Evolutionary conservation across 345 rosid genomes (phyloP).

Genomic region (Pugionium dolabratum): DNA sequence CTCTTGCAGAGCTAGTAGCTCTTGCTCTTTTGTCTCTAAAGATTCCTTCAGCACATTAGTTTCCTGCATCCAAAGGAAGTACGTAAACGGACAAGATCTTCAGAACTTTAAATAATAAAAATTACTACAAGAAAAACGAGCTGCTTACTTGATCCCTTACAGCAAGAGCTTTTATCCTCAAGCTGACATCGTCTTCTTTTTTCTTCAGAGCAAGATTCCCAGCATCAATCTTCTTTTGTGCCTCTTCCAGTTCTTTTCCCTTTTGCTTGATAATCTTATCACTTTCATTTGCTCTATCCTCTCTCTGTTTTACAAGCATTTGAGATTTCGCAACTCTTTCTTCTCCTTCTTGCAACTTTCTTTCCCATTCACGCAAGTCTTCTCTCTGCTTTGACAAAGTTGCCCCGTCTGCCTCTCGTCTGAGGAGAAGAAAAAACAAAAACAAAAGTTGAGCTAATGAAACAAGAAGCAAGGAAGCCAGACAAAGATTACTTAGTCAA

Average conservation of each 20-base stretch:
- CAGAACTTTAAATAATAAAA: background rate
- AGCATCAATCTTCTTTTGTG: constrained; percentile 70
- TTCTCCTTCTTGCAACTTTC: constrained; percentile 82
- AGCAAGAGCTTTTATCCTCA: constrained; percentile 58
- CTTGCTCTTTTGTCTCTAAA: constrained; percentile 64
- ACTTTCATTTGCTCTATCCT: constrained; percentile 83
- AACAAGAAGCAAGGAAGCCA: background rate
- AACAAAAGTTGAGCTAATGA: constrained; percentile 4
- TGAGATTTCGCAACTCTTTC: constrained; percentile 56
- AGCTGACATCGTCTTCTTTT: constrained; percentile 71
- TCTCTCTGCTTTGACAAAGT: constrained; percentile 84
- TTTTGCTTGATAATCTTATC: constrained; percentile 70
- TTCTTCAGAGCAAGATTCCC: constrained; percentile 55
- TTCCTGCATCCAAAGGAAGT: constrained; percentile 54
- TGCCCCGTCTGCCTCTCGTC: constrained; percentile 72
- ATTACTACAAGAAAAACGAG: constrained; percentile 10
- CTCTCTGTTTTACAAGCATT: constrained; percentile 78
- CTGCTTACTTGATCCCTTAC: constrained; percentile 66
- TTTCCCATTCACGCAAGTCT: constrained; percentile 92
- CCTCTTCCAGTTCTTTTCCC: constrained; percentile 77
- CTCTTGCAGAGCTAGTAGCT: constrained; percentile 58
- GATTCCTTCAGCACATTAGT: constrained; percentile 55
- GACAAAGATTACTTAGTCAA: background rate
- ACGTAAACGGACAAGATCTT: constrained; percentile 20
- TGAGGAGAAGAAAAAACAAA: constrained; percentile 35